Conservation (phyloP, 2,329 filamentous ascomycete genomes). For the Phoma sp. region DNA sequence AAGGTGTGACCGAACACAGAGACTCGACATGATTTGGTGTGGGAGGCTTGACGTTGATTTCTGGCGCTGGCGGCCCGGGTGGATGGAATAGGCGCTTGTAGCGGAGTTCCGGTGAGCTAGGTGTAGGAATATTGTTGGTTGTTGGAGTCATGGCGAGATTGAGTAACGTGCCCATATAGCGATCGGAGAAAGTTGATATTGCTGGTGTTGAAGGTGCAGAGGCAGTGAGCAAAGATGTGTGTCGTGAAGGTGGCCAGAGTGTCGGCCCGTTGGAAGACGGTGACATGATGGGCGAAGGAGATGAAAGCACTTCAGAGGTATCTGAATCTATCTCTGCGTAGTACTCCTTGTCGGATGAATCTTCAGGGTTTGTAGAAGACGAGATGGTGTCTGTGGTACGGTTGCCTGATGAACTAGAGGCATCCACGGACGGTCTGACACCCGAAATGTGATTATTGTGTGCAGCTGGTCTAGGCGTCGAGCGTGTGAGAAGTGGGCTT, state of each 20-base stretch:
- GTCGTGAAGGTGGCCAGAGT: conserved; percentile 36
- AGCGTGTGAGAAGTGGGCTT: conserved; percentile 27
- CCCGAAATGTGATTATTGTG: neutral
- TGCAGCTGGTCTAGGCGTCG: conserved; percentile 18
- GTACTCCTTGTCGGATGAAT: conserved; percentile 43
- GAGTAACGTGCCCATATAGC: conserved; percentile 29
- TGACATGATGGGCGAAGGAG: conserved; percentile 40
- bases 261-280: conserved; percentile 29
- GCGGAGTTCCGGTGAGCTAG: conserved; percentile 49
- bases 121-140: conserved; percentile 17
- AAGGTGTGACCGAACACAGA: conserved; percentile 13
- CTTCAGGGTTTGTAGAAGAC: conserved; percentile 38
- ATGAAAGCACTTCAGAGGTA: conserved; percentile 41
- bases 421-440: conserved; percentile 1
- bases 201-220: conserved; percentile 41
- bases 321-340: conserved; percentile 43
- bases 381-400: conserved; percentile 32
- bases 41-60: conserved; percentile 14
- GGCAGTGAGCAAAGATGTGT: conserved; percentile 31
- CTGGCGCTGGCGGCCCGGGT: conserved; percentile 24
- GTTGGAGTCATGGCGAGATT: conserved; percentile 38
- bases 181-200: conserved; percentile 20
- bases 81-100: conserved; percentile 55
- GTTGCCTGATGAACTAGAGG: neutral
- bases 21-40: conserved; percentile 14